Percentiles rank a stretch among this genome's conserved stretches.
phyloP scores from a whole-genome alignment of 352 stramenopile species.

The Phytophthora citrophthora region DNA sequence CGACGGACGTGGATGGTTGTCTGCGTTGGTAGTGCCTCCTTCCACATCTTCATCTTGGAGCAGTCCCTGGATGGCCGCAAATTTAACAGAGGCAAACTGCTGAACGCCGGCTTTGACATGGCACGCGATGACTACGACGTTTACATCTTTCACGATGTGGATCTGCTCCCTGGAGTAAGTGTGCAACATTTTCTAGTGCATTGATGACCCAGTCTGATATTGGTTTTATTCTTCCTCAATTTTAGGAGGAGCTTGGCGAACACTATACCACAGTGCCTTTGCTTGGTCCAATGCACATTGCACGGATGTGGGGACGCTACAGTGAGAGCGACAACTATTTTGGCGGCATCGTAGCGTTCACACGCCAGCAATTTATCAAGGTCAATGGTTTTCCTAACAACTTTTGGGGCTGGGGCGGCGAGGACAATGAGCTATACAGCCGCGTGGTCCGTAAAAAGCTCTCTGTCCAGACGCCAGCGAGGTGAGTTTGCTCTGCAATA shows the following conservation, averaged over 20 bases:
- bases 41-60: constrained; percentile 96
- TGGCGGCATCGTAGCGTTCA: constrained; percentile 94
- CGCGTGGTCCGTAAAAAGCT: constrained; percentile 60
- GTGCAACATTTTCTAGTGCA: not conserved
- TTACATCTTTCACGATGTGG: constrained; percentile 97
- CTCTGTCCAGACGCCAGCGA: constrained; percentile 41
- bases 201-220: too few relatives aligned
- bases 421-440: constrained; percentile 65
- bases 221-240: too few relatives aligned
- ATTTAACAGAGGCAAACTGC: constrained; percentile 97
- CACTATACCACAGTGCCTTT: constrained; percentile 78
- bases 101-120: constrained; percentile 96
- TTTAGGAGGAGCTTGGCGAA: constrained; percentile 69
- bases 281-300: constrained; percentile 92
- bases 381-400: constrained; percentile 97
- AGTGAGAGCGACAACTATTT: constrained; percentile 95
- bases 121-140: constrained; percentile 78
- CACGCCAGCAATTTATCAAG: constrained; percentile 83
- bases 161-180: constrained; percentile 87
- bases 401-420: constrained; percentile 89
- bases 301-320: constrained; percentile 94
- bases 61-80: constrained; percentile 93
- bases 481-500: constrained; percentile 15
- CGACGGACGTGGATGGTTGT: not conserved
- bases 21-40: constrained; percentile 41